These are phyloP conservation scores for Debaryomyces sp. DNA, from an alignment of 1,139 yeast species.

Conservation along the genomic window DNA sequence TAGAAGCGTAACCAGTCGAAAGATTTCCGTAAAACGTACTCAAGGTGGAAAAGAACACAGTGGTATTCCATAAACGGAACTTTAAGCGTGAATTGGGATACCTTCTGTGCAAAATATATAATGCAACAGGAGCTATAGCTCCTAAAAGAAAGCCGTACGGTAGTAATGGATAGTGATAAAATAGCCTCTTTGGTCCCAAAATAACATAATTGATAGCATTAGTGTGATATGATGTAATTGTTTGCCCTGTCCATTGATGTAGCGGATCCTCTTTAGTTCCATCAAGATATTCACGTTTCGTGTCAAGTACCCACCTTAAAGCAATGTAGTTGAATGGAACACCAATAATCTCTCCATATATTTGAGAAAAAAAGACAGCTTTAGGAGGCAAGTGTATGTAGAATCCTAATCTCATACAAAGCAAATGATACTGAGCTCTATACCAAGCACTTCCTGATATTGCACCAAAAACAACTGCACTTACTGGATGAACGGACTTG, in stretches of 20 bases:
- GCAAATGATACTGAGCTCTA: slow-evolving; percentile 52
- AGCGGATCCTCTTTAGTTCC: slow-evolving; percentile 45
- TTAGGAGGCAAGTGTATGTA: slow-evolving; percentile 52
- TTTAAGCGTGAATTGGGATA: slow-evolving; percentile 20
- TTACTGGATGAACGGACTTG: slow-evolving; percentile 44
- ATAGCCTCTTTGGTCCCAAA: slow-evolving; percentile 48
- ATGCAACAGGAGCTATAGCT: slow-evolving; percentile 34
- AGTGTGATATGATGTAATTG: slow-evolving; percentile 41
- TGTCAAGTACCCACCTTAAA: slow-evolving; percentile 45
- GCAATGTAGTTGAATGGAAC: slow-evolving; percentile 53
- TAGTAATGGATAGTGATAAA: slow-evolving; percentile 39
- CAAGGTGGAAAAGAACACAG: slow-evolving; percentile 52
- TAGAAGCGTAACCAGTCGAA: slow-evolving; percentile 52
- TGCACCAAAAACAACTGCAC: slow-evolving; percentile 52
- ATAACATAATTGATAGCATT: slow-evolving; percentile 55
- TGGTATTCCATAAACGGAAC: slow-evolving; percentile 48
- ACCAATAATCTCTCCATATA: slow-evolving; percentile 53
- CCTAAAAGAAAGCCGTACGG: slow-evolving; percentile 51
- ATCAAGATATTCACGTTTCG: slow-evolving; percentile 40
- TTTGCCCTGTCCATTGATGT: slow-evolving; percentile 57
- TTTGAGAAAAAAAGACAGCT: slow-evolving; percentile 49
- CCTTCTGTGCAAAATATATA: slow-evolving; percentile 32
- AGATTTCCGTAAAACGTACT: slow-evolving; percentile 52
- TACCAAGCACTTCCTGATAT: slow-evolving; percentile 59
- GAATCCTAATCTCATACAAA: slow-evolving; percentile 51